These are phyloP conservation scores for Boletus huronensis DNA, from an alignment of 768 basidiomycete genomes.

Conservation along the genomic window DNA sequence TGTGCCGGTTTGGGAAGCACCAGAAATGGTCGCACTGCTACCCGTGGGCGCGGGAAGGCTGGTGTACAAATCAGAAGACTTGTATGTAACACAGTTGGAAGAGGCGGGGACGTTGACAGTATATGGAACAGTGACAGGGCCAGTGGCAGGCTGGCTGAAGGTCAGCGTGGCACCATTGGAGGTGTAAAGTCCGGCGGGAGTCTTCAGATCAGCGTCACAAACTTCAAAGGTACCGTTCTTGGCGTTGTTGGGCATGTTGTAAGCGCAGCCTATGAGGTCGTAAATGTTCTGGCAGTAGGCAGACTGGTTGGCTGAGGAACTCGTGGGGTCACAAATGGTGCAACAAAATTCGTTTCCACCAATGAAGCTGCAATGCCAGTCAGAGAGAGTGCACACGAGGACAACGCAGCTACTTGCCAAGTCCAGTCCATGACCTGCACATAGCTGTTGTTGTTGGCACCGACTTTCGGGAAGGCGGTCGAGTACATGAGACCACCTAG, in stretches of 20 bases:
- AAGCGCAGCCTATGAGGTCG: constrained; percentile 68
- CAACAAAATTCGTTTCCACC: constrained; percentile 63
- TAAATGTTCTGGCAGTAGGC: constrained; percentile 67
- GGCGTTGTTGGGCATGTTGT: constrained; percentile 69
- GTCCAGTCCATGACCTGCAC: constrained; percentile 66
- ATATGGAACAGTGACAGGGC: constrained; percentile 38
- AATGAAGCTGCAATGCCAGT: constrained; percentile 47
- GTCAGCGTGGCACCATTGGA: constrained; percentile 40
- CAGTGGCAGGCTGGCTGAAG: constrained; percentile 40
- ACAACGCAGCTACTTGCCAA: constrained; percentile 37
- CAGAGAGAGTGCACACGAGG: background rate
- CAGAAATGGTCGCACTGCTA: background rate
- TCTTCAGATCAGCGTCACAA: constrained; percentile 64
- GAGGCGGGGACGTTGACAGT: constrained; percentile 38
- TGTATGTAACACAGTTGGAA: constrained; percentile 42
- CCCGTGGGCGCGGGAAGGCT: constrained; percentile 16
- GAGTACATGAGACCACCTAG: constrained; percentile 71
- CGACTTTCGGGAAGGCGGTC: constrained; percentile 44
- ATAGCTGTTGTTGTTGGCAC: constrained; percentile 38
- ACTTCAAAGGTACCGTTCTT: constrained; percentile 56
- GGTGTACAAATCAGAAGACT: constrained; percentile 37
- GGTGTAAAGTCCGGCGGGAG: constrained; percentile 53
- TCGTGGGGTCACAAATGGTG: constrained; percentile 63
- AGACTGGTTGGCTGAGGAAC: constrained; percentile 37
- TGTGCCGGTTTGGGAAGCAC: constrained; percentile 9